Evolutionary conservation across 768 basidiomycete species (phyloP), one percentile per base, ranked within the genome.

Genomic region (Russula abietina): DNA sequence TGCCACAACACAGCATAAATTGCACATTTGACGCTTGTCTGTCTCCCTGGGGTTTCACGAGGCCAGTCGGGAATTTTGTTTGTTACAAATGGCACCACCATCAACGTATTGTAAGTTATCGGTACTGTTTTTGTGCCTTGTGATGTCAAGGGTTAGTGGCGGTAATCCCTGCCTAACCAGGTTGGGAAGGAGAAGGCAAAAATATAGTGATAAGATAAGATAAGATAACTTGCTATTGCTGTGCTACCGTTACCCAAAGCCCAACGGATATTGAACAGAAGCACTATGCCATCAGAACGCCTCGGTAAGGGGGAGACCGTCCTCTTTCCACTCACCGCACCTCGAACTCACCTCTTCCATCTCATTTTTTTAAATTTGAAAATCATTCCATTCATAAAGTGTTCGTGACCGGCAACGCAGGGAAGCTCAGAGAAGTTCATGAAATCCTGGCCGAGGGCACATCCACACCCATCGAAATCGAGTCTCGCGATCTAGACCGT

Each of bases 341-440:
- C 43, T 45, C 4, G 28, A 30, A 45, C 17, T 41, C n/a, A n/a
- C 6, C 19, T 30, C 2, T 33, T 30, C 28, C 28, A 30, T 30
- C n/a, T n/a, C n/a, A 30, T 30, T 30, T 30, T 30, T 30, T 30
- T 33, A 33, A 33, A 33, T 56, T 6, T n/a, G n/a, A n/a, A n/a
- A n/a, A n/a, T n/a, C 9, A 22, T 39, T 19, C 32, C 6, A 8
- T 32, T 0, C 6, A 43, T 59, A 96, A n/a, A n/a, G 94, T 89
- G 28, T 97, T 98, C 73, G 93, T 98, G 19, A 98, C 96, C 0
- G 92, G 94, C 30, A 98, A 98, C 72, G 83, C 86, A 22, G 93
- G 94, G 78, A 98, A 98, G 73, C 79, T 98, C 30, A 81, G 79
- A 62, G 96, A 98, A 76, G 93, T 95, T 64, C 83, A 84, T 69